Evolutionary conservation across 208 protist genomes (phyloP), one percentile per base, ranked within the genome.

Genomic region (Naegleria lovaniensis): DNA sequence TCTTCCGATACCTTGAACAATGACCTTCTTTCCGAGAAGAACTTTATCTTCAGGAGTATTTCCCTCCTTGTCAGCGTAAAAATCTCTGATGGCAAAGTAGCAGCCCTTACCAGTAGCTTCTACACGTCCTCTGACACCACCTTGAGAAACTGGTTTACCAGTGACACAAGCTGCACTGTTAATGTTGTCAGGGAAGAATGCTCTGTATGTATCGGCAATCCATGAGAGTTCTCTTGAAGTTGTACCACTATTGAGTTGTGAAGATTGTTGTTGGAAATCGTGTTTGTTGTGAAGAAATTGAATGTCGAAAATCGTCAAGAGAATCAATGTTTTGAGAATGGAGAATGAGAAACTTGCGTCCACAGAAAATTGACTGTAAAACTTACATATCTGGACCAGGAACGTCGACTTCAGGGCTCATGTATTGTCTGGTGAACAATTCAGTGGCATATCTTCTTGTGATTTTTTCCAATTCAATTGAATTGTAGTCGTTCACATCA

Each of bases 1-100:
- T 90, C 96, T 97, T 92, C 96, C 96, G n/a, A 96, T 94, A 89
- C 96, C 96, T 92, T 95, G 95, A 19, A 96, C 90, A 91, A 95
- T 92, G 58, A 94, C 55, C 33, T 75, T 94, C 93, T 97, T 97
- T 83, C 92, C 95, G 51, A 93, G 90, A 58, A 96, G 59, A 88
- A 94, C 95, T 85, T 83, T 67, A 16, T 93, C 95, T 58, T 92
- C 93, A 91, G 92, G 90, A 52, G 93, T 85, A 85, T 93, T 91
- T 13, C 95, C 88, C 43, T 95, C 92, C 13, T 89, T 85, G 90
- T 94, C 93, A 25, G 39, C 51, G 9, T 96, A 90, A 79, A 96
- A 94, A 83, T 96, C 93, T 40, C 94, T 59, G 25, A 96, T 92
- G 85, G 93, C 93, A 87, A 93, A 96, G 91, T 93, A 95, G n/a